phyloP scores from a whole-genome alignment of 2,329 filamentous ascomycete species.

The Aspergillus niger region DNA sequence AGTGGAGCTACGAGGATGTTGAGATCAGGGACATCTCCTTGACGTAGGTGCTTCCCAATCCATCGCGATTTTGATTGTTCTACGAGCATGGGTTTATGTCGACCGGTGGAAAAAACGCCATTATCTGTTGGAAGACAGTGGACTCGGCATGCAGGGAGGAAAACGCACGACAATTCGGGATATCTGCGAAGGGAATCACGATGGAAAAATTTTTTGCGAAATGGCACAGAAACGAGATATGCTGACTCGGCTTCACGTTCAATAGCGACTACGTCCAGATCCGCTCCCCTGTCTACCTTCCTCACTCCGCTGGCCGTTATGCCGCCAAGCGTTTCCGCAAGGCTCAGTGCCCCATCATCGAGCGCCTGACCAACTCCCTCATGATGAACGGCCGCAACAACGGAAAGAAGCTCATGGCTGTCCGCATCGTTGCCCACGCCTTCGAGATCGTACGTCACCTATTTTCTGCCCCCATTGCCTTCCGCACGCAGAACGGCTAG shows the following conservation, averaged over 20 bases:
- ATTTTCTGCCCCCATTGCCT: neutral
- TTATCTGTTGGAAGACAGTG: conserved; percentile 12
- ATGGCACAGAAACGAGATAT: conserved; percentile 18
- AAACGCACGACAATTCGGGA: conserved; percentile 10
- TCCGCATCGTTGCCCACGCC: conserved; percentile 96
- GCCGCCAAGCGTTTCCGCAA: conserved; percentile 99
- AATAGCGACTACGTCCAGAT: conserved; percentile 99
- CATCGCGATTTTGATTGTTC: conserved; percentile 27
- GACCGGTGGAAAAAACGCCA: conserved; percentile 5
- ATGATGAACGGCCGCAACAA: conserved; percentile 99
- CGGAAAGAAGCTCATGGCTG: conserved; percentile 99
- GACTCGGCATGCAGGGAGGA: conserved; percentile 12
- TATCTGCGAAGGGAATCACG: conserved; percentile 5
- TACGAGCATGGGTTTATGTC: conserved; percentile 14
- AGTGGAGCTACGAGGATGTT: conserved; percentile 98
- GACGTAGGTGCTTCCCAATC: conserved; percentile 71
- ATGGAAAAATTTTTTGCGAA: neutral
- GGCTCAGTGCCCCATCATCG: conserved; percentile 99
- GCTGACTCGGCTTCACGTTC: conserved; percentile 34
- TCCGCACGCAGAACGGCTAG: neutral
- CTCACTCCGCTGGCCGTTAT: conserved; percentile 98
- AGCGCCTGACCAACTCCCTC: conserved; percentile 99
- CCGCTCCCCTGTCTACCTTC: conserved; percentile 97
- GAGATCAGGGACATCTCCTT: conserved; percentile 99
- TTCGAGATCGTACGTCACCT: conserved; percentile 94